A percentile compares a stretch with the other conserved stretches of the same genome.
phyloP scores from a whole-genome alignment of 2,329 filamentous ascomycete genomes.

The Sclerotinia minor region DNA sequence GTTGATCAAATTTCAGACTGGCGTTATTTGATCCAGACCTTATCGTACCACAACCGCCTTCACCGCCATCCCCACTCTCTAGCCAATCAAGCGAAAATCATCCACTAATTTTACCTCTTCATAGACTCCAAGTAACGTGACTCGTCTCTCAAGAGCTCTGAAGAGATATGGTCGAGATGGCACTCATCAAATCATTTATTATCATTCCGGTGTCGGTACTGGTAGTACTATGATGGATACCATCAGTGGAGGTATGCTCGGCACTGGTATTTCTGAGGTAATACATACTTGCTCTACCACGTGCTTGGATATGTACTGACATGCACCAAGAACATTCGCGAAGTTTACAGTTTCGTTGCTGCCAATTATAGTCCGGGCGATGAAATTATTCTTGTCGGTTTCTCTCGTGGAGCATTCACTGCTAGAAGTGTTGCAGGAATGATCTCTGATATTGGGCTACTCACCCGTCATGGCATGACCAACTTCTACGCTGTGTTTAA shows the following conservation, averaged over 20 bases:
- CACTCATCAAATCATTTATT: constrained; percentile 58
- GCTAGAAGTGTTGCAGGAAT: constrained; percentile 44
- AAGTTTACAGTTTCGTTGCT: constrained; percentile 51
- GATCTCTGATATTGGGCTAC: constrained; percentile 41
- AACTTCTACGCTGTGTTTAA: constrained; percentile 48
- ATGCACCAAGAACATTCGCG: constrained; percentile 48
- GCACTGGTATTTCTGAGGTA: constrained; percentile 49
- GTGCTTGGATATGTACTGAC: constrained; percentile 41
- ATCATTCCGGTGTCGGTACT: constrained; percentile 61
- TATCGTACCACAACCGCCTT: constrained; percentile 13
- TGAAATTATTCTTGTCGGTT: constrained; percentile 46
- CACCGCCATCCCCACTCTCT: constrained; percentile 18
- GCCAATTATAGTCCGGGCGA: constrained; percentile 45
- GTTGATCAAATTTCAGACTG: not conserved
- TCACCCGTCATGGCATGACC: constrained; percentile 47
- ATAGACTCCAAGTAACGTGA: constrained; percentile 59
- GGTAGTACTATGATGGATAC: constrained; percentile 51
- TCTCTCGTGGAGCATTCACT: constrained; percentile 48
- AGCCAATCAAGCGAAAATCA: constrained; percentile 12
- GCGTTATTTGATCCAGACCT: not conserved
- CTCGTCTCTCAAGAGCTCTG: constrained; percentile 59
- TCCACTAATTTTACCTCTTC: constrained; percentile 9
- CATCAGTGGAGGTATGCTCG: constrained; percentile 56
- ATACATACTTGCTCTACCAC: constrained; percentile 11
- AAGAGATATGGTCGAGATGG: constrained; percentile 52